Percentiles rank a stretch among this genome's conserved stretches.
These are phyloP conservation scores for Neonectria hederae DNA, from an alignment of 2,329 filamentous ascomycete genomes.

Conservation along the genomic window DNA sequence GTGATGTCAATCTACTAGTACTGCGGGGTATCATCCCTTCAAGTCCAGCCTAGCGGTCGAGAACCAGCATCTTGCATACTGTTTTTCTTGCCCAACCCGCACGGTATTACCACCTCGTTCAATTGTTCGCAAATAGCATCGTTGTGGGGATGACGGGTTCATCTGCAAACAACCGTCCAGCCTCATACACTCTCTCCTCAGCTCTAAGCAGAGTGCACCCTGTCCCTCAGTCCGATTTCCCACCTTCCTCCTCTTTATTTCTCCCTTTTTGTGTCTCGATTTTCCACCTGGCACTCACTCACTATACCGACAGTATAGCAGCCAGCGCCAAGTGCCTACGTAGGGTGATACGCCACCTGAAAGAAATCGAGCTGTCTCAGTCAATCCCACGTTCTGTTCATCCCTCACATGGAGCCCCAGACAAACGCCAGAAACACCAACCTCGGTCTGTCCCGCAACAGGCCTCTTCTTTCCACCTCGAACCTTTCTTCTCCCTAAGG, in stretches of 20 bases:
- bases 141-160: constrained; percentile 21
- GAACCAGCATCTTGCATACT: background rate
- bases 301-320: background rate
- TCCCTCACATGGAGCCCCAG: constrained; percentile 19
- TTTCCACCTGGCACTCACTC: background rate
- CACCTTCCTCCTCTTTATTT: background rate
- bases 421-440: constrained; percentile 3
- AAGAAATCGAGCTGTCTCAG: constrained; percentile 13
- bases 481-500: background rate
- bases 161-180: constrained; percentile 17
- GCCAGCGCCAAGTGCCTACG: background rate
- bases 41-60: background rate
- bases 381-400: constrained; percentile 8
- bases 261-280: background rate
- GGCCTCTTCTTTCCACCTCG: background rate
- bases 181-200: constrained; percentile 9
- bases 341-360: constrained; percentile 15
- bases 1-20: background rate
- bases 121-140: constrained; percentile 15
- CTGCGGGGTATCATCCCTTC: constrained; percentile 5
- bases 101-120: constrained; percentile 15
- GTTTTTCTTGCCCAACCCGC: background rate
- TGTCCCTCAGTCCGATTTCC: background rate
- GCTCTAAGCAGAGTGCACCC: background rate
- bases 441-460: background rate